Evolutionary conservation across 1,284 basidiomycete genomes (phyloP), one percentile per base, ranked within the genome.

Genomic region (Irpex sp.): DNA sequence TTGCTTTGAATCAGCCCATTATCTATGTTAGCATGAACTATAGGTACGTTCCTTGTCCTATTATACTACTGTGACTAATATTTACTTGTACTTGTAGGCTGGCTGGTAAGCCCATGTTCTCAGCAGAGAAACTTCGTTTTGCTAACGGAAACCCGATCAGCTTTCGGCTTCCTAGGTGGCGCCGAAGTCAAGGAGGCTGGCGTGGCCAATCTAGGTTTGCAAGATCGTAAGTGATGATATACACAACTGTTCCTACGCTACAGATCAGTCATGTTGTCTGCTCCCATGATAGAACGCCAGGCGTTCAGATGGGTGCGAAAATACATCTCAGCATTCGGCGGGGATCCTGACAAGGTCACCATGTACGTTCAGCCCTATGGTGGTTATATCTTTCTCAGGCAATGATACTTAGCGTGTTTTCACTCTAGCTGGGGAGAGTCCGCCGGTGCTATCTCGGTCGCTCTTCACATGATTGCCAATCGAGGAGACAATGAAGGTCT

Each of bases 271-370:
- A 34, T 34, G 31, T 34, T 34, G 31, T 1, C 1, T 34, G 31
- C 31, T 34, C 1, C 1, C 31, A 34, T 34, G 6, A 37, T 6
- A 69, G 72, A 74, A 54, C 65, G 72, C 9, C 49, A 70, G 5
- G 78, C 76, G 0, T 68, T 83, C 17, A 64, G 75, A 49, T 82
- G 81, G 80, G 69, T 81, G 0, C 76, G 79, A 49, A 65, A 75
- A 55, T 76, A 81, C 66, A 79, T 82, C 62, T 52, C 61, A 6
- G 66, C 68, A 0, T 82, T 82, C 62, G 80, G 80, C 5, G 81
- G 81, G 5, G 77, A 81, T 64, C 69, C 71, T 65, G 47, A 38
- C 26, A 72, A 72, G 63, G 72, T 73, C 19, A 73, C 67, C 8
- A 69, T 75, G 73, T 73, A 56, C 58, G 71, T 64, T 52, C 31